A percentile compares a stretch with the other conserved stretches of the same genome.
Conservation (phyloP, 805 yeast genomes). For the Yamadazyma kitorensis region DNA sequence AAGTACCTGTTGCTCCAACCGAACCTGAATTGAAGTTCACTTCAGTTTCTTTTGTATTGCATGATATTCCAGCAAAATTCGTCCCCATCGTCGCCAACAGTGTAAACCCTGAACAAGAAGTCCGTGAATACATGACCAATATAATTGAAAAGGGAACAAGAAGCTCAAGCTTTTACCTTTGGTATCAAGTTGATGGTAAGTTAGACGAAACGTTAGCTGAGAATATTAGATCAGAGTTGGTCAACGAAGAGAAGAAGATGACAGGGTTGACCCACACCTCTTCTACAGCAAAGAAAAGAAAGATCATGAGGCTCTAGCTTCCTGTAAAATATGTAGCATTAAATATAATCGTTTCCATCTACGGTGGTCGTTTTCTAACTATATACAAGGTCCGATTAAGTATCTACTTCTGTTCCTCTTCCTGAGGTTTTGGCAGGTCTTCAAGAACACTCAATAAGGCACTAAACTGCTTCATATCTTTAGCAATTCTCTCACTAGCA, state of each 20-base stretch:
- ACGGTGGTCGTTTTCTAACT: background rate
- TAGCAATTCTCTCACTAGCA: slow-evolving; percentile 33
- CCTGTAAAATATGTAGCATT: too few relatives aligned
- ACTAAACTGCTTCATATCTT: slow-evolving; percentile 17
- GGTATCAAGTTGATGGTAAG: slow-evolving; percentile 82
- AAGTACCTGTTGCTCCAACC: slow-evolving; percentile 27
- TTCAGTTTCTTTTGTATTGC: slow-evolving; percentile 63
- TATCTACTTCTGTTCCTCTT: background rate
- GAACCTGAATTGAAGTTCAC: slow-evolving; percentile 52
- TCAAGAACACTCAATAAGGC: slow-evolving; percentile 8
- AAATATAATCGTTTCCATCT: background rate
- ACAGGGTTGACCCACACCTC: slow-evolving; percentile 24
- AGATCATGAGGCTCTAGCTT: slow-evolving; percentile 17
- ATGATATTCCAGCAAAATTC: slow-evolving; percentile 62
- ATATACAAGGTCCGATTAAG: slow-evolving; percentile 1
- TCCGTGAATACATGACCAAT: slow-evolving; percentile 57
- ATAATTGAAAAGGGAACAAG: slow-evolving; percentile 60
- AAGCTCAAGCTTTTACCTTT: slow-evolving; percentile 59
- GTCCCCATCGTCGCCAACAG: slow-evolving; percentile 66
- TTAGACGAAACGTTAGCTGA: slow-evolving; percentile 69
- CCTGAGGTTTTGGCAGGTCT: background rate
- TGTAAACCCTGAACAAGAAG: slow-evolving; percentile 55
- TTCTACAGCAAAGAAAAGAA: slow-evolving; percentile 29
- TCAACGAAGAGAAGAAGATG: slow-evolving; percentile 50
- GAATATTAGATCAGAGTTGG: slow-evolving; percentile 53